Evolutionary conservation across 129 eudicot genomes (phyloP).

Genomic region (Erigeron canadensis): DNA sequence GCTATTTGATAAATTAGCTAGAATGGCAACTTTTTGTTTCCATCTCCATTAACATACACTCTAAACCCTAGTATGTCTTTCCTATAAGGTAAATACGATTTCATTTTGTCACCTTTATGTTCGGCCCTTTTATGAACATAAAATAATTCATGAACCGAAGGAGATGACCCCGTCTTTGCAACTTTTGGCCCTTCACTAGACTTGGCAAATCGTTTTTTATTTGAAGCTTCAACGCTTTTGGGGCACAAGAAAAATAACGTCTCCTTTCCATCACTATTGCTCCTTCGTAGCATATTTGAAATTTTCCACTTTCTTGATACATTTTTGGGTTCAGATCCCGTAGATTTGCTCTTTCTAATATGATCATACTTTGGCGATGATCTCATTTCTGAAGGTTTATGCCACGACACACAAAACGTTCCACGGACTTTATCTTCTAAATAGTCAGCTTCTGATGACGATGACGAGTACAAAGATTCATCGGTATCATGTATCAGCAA

Average conservation of each 20-base stretch:
- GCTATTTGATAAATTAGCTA: slow-evolving; percentile 14
- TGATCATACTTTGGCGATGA: not conserved
- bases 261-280: slow-evolving; percentile 18
- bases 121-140: slow-evolving; percentile 51
- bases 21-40: slow-evolving; percentile 31
- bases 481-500: not conserved
- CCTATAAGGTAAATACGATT: slow-evolving; percentile 72
- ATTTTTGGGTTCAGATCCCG: slow-evolving; percentile 22
- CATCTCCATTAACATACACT: slow-evolving; percentile 41
- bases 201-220: slow-evolving; percentile 15
- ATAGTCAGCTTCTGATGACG: slow-evolving; percentile 23
- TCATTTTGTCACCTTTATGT: slow-evolving; percentile 49
- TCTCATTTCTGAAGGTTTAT: not conserved
- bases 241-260: slow-evolving; percentile 18
- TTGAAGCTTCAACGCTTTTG: slow-evolving; percentile 11
- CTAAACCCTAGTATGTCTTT: slow-evolving; percentile 59
- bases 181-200: slow-evolving; percentile 20
- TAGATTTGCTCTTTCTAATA: slow-evolving; percentile 25
- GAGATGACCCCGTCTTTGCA: slow-evolving; percentile 25
- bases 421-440: slow-evolving; percentile 41
- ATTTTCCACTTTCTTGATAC: slow-evolving; percentile 29
- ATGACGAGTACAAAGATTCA: not conserved
- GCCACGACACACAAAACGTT: slow-evolving; percentile 36
- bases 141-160: slow-evolving; percentile 48
- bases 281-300: slow-evolving; percentile 23